Conservation (phyloP, 257 asterid genomes). For the Nicotiana attenuata region DNA sequence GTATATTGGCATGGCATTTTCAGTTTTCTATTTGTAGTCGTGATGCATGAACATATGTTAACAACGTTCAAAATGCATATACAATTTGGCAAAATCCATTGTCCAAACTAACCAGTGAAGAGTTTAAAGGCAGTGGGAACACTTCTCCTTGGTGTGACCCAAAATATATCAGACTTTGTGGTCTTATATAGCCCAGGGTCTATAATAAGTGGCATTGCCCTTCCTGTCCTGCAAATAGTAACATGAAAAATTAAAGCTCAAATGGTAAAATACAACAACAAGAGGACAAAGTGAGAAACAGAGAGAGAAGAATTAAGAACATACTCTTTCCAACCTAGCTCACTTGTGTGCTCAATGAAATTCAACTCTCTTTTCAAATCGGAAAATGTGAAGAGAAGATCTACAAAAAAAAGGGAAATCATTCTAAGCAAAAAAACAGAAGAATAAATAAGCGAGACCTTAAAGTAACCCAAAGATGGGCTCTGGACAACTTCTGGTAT, state of each 20-base stretch:
- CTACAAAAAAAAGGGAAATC: constrained; percentile 14
- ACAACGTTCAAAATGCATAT: no score
- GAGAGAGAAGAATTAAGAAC: not conserved
- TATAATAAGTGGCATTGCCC: constrained; percentile 43
- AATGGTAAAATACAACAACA: not conserved
- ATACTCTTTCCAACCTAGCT: constrained; percentile 50
- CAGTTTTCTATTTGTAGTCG: no score
- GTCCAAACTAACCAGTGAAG: constrained; percentile 65
- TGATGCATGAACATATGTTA: no score
- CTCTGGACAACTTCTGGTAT: no score
- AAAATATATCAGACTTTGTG: constrained; percentile 36
- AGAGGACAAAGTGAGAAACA: not conserved
- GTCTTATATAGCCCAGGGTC: constrained; percentile 46
- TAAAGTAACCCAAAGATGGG: no score
- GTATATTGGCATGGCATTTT: no score
- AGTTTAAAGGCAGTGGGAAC: constrained; percentile 47
- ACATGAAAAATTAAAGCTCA: not conserved
- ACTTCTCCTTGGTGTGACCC: constrained; percentile 31
- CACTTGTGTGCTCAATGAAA: constrained; percentile 43
- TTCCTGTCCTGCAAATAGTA: constrained; percentile 18
- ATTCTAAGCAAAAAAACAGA: not conserved
- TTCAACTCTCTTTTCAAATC: constrained; percentile 33
- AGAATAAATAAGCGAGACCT: no score
- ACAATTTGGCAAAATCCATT: not conserved
- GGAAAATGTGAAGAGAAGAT: constrained; percentile 33